Evolutionary conservation across 768 basidiomycete species (phyloP), one percentile per base, ranked within the genome.

Genomic region (Psilocybe azurescens): DNA sequence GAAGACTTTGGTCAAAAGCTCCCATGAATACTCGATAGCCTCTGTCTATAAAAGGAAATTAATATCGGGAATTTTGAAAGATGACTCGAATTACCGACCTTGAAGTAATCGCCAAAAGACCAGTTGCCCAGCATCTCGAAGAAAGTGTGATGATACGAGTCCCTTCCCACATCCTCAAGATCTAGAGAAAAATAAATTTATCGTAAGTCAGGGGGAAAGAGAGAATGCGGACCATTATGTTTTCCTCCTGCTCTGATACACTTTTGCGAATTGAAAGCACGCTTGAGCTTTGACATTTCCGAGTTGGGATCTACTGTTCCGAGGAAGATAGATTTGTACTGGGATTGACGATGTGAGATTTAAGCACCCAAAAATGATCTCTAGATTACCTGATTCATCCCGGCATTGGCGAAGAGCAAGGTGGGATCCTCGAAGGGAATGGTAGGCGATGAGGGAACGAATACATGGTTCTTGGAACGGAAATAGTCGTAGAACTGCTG

Each of bases 31-130:
- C 18, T 75, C 78, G 60, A 97, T 90, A 2, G 97, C 97, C 65
- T 99, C 97, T 85, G 90, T 89, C 96, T 97, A 73, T 3, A 53
- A 55, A 61, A 65, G 65, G 69, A 61, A 38, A 49, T 13, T 59
- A 62, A 53, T 53, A 44, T 54, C 50, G 39, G 65, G 63, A 57
- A 58, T 44, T 36, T 38, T 49, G 49, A 13, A 28, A 63, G n/a
- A n/a, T 20, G 48, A 44, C 29, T 59, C 39, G 41, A 30, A 52
- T 16, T 50, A 28, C 47, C 20, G n/a, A 87, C 96, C 87, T 99
- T 99, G 88, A 99, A 99, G 81, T 99, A 99, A 76, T 99, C 96
- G 0, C 97, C 97, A 68, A 99, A 99, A 3, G 96, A 98, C 97
- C 97, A 99, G 75, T 99, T 99, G 41, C 97, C 97, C 65, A 99